phyloP scores from a whole-genome alignment of 768 basidiomycete genomes.

The Termitomyces sp. region DNA sequence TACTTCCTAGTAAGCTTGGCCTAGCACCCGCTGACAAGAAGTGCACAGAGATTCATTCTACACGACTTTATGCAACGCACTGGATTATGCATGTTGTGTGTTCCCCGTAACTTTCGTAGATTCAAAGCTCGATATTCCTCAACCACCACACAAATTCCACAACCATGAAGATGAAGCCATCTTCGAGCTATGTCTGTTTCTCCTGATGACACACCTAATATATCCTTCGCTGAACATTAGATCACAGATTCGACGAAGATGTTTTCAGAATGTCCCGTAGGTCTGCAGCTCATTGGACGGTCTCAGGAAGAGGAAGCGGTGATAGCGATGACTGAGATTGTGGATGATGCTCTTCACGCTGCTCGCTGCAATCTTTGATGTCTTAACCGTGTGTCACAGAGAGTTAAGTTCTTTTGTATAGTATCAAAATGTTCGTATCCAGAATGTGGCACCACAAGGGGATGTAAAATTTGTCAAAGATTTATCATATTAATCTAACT shows the following conservation, averaged over 20 bases:
- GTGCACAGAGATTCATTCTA: slow-evolving; percentile 47
- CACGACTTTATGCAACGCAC: slow-evolving; percentile 58
- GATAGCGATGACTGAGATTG: slow-evolving; percentile 61
- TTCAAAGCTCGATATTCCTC: slow-evolving; percentile 42
- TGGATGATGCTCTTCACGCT: slow-evolving; percentile 45
- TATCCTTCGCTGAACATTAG: neutral
- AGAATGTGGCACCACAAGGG: neutral
- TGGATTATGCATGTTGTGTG: slow-evolving; percentile 55
- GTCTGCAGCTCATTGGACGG: slow-evolving; percentile 61
- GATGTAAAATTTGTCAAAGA: neutral
- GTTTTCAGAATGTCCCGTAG: slow-evolving; percentile 52
- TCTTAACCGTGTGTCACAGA: neutral
- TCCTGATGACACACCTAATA: neutral
- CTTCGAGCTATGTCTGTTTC: slow-evolving; percentile 49
- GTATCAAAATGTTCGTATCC: too few species aligned
- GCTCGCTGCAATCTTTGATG: neutral
- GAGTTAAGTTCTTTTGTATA: too few species aligned
- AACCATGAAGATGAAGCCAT: slow-evolving; percentile 46
- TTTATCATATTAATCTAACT: too few species aligned
- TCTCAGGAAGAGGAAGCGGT: slow-evolving; percentile 72
- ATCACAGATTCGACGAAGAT: slow-evolving; percentile 49
- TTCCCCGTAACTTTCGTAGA: slow-evolving; percentile 68
- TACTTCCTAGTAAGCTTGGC: neutral
- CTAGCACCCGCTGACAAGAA: neutral
- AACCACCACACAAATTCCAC: slow-evolving; percentile 44